phyloP scores from a whole-genome alignment of 352 stramenopile genomes.

The Phytophthora sansomeana region DNA sequence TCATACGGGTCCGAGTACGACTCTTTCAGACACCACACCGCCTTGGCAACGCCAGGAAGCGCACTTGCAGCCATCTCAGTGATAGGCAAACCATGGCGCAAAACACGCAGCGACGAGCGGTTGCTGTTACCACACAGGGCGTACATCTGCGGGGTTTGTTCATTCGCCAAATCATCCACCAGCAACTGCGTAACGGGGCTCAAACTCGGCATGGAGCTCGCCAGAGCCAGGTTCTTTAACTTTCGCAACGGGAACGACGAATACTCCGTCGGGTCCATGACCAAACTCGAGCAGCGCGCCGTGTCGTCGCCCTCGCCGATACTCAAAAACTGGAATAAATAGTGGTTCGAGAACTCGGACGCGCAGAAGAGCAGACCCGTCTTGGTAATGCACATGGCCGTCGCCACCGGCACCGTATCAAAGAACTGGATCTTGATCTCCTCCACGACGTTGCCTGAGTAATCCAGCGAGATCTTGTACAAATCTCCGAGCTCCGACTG shows the following conservation, averaged over 20 bases:
- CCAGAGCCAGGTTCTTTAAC: constrained; percentile 90
- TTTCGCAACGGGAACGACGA: constrained; percentile 83
- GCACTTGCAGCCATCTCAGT: constrained; percentile 97
- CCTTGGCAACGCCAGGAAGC: constrained; percentile 95
- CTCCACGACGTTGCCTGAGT: constrained; percentile 82
- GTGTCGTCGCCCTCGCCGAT: constrained; percentile 94
- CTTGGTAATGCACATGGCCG: constrained; percentile 97
- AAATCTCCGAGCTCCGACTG: constrained; percentile 99
- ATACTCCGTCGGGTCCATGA: constrained; percentile 70
- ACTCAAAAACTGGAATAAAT: constrained; percentile 97
- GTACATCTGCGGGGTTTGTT: constrained; percentile 98
- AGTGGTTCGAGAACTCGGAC: constrained; percentile 98
- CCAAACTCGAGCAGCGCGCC: constrained; percentile 71
- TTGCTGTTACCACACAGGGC: constrained; percentile 94
- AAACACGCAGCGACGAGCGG: constrained; percentile 93
- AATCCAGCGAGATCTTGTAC: constrained; percentile 97
- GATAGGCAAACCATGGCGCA: constrained; percentile 96
- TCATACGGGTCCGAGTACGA: constrained; percentile 75
- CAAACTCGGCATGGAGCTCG: constrained; percentile 87
- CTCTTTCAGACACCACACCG: constrained; percentile 96
- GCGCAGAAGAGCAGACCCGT: constrained; percentile 97
- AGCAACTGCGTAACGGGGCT: constrained; percentile 96
- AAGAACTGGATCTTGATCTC: constrained; percentile 95
- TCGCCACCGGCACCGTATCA: constrained; percentile 96
- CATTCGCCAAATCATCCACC: constrained; percentile 95